Conservation (phyloP, 1,139 yeast genomes). For the Protomyces lactucae-debilis region DNA sequence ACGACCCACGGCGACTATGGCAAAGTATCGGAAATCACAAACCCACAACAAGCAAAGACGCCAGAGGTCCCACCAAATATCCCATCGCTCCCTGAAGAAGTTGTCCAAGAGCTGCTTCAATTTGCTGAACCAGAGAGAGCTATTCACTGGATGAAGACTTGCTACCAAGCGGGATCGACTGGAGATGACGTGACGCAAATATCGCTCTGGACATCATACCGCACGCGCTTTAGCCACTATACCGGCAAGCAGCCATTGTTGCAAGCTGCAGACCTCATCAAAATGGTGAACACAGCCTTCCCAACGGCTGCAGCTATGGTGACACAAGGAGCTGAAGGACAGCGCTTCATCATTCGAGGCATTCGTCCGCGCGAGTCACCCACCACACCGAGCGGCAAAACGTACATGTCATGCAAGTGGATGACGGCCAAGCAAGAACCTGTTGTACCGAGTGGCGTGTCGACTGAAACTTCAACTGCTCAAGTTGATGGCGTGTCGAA, state of each 20-base stretch:
- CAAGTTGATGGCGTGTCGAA: background rate
- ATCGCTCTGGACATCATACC: slow-evolving; percentile 93
- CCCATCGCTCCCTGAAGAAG: slow-evolving; percentile 58
- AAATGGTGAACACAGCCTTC: slow-evolving; percentile 86
- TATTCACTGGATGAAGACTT: slow-evolving; percentile 86
- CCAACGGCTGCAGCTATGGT: slow-evolving; percentile 95
- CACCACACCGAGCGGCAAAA: slow-evolving; percentile 41
- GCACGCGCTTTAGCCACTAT: slow-evolving; percentile 63
- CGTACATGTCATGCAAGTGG: slow-evolving; percentile 34
- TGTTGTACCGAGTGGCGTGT: background rate
- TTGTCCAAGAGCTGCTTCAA: slow-evolving; percentile 56
- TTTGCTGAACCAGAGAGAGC: slow-evolving; percentile 88
- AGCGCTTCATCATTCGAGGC: slow-evolving; percentile 85
- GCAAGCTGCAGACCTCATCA: slow-evolving; percentile 95
- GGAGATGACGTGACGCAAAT: slow-evolving; percentile 81
- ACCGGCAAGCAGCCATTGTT: slow-evolving; percentile 52
- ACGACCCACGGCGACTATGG: slow-evolving; percentile 50
- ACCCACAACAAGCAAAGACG: background rate
- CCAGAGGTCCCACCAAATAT: slow-evolving; percentile 50
- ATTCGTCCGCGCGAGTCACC: slow-evolving; percentile 61
- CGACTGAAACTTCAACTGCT: background rate
- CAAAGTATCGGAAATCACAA: background rate
- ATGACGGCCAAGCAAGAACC: background rate
- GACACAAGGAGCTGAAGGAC: slow-evolving; percentile 52
- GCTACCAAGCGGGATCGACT: slow-evolving; percentile 51